Conservation (phyloP, 345 rosid genomes). For the Odontarrhena argentea region DNA sequence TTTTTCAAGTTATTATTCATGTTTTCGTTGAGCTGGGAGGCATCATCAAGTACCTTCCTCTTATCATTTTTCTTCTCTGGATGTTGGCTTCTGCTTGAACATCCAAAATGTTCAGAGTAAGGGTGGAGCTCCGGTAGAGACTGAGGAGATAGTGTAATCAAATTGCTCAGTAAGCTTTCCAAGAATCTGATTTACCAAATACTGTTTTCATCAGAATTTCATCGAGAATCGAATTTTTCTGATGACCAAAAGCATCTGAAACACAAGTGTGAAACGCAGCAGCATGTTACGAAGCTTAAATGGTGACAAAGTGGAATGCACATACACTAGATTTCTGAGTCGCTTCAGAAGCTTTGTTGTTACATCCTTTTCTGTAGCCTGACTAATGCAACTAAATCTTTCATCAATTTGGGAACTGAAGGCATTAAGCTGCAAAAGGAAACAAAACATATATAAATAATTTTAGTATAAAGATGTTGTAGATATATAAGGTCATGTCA, state of each 20-base stretch:
- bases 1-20: slow-evolving; percentile 44
- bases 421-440: slow-evolving; percentile 68
- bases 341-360: slow-evolving; percentile 68
- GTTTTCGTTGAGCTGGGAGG: slow-evolving; percentile 49
- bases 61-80: slow-evolving; percentile 48
- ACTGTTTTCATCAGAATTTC: slow-evolving; percentile 36
- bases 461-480: background rate
- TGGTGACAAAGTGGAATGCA: slow-evolving; percentile 22
- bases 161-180: slow-evolving; percentile 70
- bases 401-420: slow-evolving; percentile 72
- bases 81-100: slow-evolving; percentile 41
- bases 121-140: slow-evolving; percentile 69
- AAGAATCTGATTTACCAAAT: slow-evolving; percentile 57
- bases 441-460: slow-evolving; percentile 30
- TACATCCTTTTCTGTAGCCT: slow-evolving; percentile 61
- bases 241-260: slow-evolving; percentile 25
- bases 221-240: slow-evolving; percentile 27
- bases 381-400: slow-evolving; percentile 57
- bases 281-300: slow-evolving; percentile 8
- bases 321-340: slow-evolving; percentile 75
- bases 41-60: slow-evolving; percentile 43
- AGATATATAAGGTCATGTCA: slow-evolving; percentile 28
- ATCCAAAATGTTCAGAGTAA: slow-evolving; percentile 51
- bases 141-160: slow-evolving; percentile 52
- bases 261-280: slow-evolving; percentile 18